These are phyloP conservation scores for Conticribra guillardii DNA, from an alignment of 108 stramenopile genomes.

Conservation along the genomic window DNA sequence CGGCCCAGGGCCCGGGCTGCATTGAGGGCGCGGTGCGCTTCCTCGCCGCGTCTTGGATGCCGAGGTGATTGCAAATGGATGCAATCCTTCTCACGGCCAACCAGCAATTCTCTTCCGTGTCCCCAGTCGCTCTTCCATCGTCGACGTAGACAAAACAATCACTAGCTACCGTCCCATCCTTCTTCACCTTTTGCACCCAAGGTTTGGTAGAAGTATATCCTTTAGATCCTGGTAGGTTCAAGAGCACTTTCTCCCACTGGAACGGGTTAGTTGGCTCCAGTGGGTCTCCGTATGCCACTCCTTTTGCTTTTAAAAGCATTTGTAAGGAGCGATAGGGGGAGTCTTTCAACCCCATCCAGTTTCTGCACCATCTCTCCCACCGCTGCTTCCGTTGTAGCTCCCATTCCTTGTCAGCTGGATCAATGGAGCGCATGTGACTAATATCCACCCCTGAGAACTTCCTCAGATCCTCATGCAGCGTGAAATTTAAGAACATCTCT, in stretches of 20 bases:
- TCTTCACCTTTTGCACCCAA: conserved; percentile 17
- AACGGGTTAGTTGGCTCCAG: conserved; percentile 14
- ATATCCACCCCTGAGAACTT: conserved; percentile 39
- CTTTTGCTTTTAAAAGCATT: conserved; percentile 11
- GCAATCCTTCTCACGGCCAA: not conserved
- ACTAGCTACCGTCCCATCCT: conserved; percentile 8
- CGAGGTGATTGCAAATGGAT: not conserved
- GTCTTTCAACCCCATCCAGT: conserved; percentile 41
- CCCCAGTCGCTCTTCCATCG: conserved; percentile 12
- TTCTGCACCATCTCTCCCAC: too few relatives aligned
- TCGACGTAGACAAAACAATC: conserved; percentile 37
- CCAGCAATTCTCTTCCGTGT: not conserved
- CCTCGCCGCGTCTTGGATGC: not conserved
- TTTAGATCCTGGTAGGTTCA: conserved; percentile 20
- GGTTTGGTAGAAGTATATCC: conserved; percentile 11
- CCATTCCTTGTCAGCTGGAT: too few relatives aligned
- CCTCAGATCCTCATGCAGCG: conserved; percentile 19
- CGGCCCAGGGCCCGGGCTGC: conserved; percentile 25
- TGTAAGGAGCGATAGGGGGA: conserved; percentile 37
- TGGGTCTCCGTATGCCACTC: conserved; percentile 13
- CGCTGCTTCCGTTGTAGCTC: too few relatives aligned
- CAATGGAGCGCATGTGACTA: conserved; percentile 5
- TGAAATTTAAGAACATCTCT: conserved; percentile 56
- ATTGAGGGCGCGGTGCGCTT: conserved; percentile 14
- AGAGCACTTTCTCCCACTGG: conserved; percentile 6